Conservation (phyloP, 2,329 filamentous ascomycete genomes). For the Trichoderma aggressivum region DNA sequence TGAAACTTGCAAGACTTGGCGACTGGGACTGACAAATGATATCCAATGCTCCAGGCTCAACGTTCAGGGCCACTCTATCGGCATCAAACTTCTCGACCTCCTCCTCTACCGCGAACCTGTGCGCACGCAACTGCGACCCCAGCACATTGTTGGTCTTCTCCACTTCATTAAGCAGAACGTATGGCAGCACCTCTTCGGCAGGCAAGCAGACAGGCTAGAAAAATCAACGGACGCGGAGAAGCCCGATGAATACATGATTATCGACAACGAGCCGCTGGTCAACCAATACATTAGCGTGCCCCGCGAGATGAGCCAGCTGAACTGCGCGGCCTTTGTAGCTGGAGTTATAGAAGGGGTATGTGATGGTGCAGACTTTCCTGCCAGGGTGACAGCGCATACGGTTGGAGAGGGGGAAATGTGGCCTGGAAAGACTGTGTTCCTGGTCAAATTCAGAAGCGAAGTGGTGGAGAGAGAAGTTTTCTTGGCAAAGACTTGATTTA, state of each 20-base stretch:
- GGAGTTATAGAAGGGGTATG: slow-evolving; percentile 95
- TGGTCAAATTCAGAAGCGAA: slow-evolving; percentile 88
- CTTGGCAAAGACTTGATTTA: slow-evolving; percentile 54
- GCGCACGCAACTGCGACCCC: slow-evolving; percentile 70
- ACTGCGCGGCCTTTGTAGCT: slow-evolving; percentile 92
- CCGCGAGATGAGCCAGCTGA: slow-evolving; percentile 92
- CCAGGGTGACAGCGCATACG: slow-evolving; percentile 85
- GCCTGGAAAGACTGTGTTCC: slow-evolving; percentile 92
- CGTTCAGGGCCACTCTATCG: slow-evolving; percentile 87
- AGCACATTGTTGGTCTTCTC: slow-evolving; percentile 84
- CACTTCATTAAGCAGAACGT: slow-evolving; percentile 93
- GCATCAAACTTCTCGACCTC: slow-evolving; percentile 90
- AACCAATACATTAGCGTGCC: slow-evolving; percentile 93
- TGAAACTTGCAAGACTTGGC: not conserved
- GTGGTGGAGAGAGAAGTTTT: slow-evolving; percentile 90
- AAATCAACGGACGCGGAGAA: slow-evolving; percentile 78
- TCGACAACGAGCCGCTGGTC: slow-evolving; percentile 94
- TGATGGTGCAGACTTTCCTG: slow-evolving; percentile 86
- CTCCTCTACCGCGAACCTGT: slow-evolving; percentile 78
- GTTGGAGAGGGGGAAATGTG: slow-evolving; percentile 76
- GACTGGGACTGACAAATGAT: not conserved
- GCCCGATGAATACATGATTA: slow-evolving; percentile 97
- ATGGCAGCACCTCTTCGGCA: slow-evolving; percentile 88
- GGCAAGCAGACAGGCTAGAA: slow-evolving; percentile 88
- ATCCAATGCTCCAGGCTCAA: slow-evolving; percentile 54